Percentiles rank a stretch among this genome's conserved stretches.
phyloP scores from a whole-genome alignment of 2,329 filamentous ascomycete species.

The Fusarium staphyleae region DNA sequence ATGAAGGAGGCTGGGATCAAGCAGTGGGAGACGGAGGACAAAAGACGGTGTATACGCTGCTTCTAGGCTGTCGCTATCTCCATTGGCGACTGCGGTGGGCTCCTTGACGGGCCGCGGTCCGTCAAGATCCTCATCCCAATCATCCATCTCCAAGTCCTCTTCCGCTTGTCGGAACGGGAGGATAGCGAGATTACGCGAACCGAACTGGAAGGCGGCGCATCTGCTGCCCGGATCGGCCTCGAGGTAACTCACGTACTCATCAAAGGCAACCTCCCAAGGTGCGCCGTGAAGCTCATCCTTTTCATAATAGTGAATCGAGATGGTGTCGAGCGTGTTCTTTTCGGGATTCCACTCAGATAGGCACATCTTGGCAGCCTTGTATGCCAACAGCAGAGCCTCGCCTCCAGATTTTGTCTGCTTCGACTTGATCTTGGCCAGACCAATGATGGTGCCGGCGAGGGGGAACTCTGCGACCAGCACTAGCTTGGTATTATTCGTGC shows the following conservation, averaged over 20 bases:
- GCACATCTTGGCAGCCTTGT: conserved; percentile 91
- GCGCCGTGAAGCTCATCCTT: conserved; percentile 85
- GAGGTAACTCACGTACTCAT: conserved; percentile 79
- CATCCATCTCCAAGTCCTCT: conserved; percentile 89
- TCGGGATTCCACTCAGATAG: conserved; percentile 93
- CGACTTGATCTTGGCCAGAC: conserved; percentile 78
- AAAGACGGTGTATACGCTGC: conserved; percentile 89
- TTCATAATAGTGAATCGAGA: conserved; percentile 98
- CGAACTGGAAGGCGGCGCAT: conserved; percentile 95
- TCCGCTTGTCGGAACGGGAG: conserved; percentile 87
- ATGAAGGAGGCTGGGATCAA: conserved; percentile 87
- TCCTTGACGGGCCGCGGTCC: conserved; percentile 66
- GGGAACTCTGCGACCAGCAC: conserved; percentile 85
- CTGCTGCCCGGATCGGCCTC: conserved; percentile 89
- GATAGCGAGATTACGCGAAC: conserved; percentile 86
- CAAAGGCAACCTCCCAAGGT: conserved; percentile 81
- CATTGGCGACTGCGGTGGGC: conserved; percentile 45
- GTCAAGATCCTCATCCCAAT: conserved; percentile 85
- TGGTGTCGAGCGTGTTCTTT: conserved; percentile 78
- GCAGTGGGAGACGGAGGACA: conserved; percentile 85
- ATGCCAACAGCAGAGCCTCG: conserved; percentile 82
- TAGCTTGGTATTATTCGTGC: conserved; percentile 75
- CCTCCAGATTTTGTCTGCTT: conserved; percentile 78
- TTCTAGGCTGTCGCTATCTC: conserved; percentile 51
- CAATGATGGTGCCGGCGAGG: conserved; percentile 83